Conservation (phyloP, 176 grass and related monocot species). For the Eleusine indica region DNA sequence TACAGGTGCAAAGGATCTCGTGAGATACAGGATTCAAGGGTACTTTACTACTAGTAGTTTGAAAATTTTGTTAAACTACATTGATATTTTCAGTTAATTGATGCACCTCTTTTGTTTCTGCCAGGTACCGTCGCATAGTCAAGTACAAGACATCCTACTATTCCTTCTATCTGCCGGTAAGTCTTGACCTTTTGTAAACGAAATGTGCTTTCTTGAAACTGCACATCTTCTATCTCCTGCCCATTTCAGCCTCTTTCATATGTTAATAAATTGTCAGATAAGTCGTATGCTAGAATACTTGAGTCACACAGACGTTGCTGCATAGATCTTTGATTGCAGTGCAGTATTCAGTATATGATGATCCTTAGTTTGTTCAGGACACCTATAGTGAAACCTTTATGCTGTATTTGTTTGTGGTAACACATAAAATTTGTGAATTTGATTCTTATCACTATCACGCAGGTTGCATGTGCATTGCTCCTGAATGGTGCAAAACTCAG, state of each 20-base stretch:
- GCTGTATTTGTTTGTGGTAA: background rate
- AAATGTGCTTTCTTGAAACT: background rate
- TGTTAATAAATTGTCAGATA: background rate
- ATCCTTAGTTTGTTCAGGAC: background rate
- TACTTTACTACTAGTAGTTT: background rate
- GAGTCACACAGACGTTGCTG: background rate
- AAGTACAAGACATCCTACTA: constrained; percentile 80
- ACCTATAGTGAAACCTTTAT: background rate
- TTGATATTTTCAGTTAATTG: background rate
- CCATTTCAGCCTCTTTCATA: background rate
- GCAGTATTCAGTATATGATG: background rate
- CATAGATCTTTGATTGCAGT: background rate
- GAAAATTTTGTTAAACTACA: background rate
- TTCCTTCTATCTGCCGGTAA: constrained; percentile 71
- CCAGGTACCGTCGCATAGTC: constrained; percentile 68
- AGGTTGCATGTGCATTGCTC: constrained; percentile 57
- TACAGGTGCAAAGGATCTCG: constrained; percentile 55
- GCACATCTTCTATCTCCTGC: background rate
- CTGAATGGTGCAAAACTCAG: constrained; percentile 39
- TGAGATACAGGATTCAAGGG: constrained; percentile 67
- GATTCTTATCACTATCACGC: constrained; percentile 9
- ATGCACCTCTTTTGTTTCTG: background rate
- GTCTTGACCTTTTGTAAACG: background rate
- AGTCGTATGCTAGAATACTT: background rate
- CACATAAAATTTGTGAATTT: background rate